Percentiles rank a stretch among this genome's conserved stretches.
These are phyloP conservation scores for Tetradesmus obliquus DNA, from an alignment of 139 green algal genomes.

Conservation along the genomic window DNA sequence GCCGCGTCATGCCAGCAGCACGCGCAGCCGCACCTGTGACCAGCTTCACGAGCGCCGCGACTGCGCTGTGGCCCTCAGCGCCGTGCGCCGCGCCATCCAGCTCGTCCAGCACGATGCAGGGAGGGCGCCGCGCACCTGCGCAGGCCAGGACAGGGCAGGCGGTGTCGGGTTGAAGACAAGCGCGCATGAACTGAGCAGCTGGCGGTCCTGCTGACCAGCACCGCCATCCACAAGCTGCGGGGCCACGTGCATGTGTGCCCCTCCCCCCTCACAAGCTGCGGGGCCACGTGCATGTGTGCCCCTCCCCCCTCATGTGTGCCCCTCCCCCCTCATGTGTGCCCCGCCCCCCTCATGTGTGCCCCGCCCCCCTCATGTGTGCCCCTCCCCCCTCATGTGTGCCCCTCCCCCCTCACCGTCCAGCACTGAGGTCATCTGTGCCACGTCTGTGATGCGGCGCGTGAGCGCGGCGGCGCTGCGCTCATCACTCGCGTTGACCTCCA, in stretches of 20 bases:
- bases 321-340: too few species aligned
- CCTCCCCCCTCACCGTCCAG: constrained; percentile 41
- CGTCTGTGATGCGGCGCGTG: constrained; percentile 76
- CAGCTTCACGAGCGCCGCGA: constrained; percentile 87
- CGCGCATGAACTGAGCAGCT: too few species aligned
- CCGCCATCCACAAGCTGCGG: too few species aligned
- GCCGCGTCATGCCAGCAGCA: neutral
- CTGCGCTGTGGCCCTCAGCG: constrained; percentile 79
- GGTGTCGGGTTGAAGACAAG: neutral
- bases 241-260: too few species aligned
- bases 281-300: too few species aligned
- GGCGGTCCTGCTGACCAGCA: too few species aligned
- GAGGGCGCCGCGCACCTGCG: constrained; percentile 72
- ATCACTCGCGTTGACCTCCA: constrained; percentile 98
- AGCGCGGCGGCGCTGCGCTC: constrained; percentile 84
- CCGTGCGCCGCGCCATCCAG: constrained; percentile 91
- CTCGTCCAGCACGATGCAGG: constrained; percentile 97
- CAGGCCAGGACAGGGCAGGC: neutral
- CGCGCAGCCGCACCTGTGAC: constrained; percentile 53
- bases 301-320: too few species aligned
- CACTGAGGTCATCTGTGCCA: constrained; percentile 76
- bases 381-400: too few species aligned
- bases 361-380: too few species aligned
- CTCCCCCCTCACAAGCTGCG: too few species aligned
- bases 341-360: too few species aligned